phyloP scores from a whole-genome alignment of 305 asterid species.

The Solanum chacoense region DNA sequence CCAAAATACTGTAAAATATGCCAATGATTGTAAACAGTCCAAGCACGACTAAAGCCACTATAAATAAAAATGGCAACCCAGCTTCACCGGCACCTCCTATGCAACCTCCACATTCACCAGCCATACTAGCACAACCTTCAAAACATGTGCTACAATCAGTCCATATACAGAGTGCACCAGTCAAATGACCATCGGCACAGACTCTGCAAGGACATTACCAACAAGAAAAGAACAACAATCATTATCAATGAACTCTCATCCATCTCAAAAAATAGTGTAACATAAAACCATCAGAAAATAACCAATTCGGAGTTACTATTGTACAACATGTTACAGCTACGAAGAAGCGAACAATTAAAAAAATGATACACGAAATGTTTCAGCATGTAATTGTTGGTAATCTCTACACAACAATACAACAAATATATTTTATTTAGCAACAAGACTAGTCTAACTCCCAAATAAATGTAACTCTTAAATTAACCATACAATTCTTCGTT shows the following conservation, averaged over 20 bases:
- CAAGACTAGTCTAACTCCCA: not conserved
- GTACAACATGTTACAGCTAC: not conserved
- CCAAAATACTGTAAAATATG: conserved; percentile 80
- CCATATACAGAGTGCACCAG: conserved; percentile 96
- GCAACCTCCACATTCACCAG: conserved; percentile 84
- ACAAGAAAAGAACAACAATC: not conserved
- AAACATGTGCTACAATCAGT: conserved; percentile 90
- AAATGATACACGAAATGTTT: not conserved
- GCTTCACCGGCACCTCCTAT: conserved; percentile 98
- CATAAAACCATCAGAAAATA: not conserved
- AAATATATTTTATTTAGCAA: not conserved
- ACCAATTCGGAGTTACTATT: not conserved
- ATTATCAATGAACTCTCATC: not conserved
- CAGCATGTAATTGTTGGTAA: not conserved
- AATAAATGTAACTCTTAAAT: not conserved
- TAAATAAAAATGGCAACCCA: conserved; percentile 63
- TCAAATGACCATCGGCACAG: conserved; percentile 91
- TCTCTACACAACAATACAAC: not conserved
- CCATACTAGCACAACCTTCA: conserved; percentile 71
- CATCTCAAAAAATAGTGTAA: not conserved
- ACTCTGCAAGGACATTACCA: conserved; percentile 32
- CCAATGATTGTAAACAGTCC: conserved; percentile 85
- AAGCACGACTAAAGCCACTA: conserved; percentile 70
- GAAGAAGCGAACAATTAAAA: not conserved
- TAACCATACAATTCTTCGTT: not conserved